These are phyloP conservation scores for Lavandula angustifolia DNA, from an alignment of 257 asterid genomes.

Conservation along the genomic window DNA sequence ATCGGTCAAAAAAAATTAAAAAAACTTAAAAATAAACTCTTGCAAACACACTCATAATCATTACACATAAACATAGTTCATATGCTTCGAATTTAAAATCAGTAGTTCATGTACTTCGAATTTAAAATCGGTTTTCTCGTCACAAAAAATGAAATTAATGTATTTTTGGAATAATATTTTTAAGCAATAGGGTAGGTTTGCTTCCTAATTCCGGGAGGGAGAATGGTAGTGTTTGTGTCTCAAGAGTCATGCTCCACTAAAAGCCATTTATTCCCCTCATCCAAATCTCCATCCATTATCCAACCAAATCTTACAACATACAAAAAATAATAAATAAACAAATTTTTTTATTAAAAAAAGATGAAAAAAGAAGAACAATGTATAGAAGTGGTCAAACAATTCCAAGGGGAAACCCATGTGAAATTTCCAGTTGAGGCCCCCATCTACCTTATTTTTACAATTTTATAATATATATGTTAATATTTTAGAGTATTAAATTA, in stretches of 20 bases:
- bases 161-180: constrained; percentile 12
- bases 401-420: constrained; percentile 55
- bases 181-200: constrained; percentile 50
- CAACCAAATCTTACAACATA: constrained; percentile 40
- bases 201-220: constrained; percentile 48
- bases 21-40: no score
- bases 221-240: constrained; percentile 54
- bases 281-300: constrained; percentile 45
- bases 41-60: no score
- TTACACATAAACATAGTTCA: no score
- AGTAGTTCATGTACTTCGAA: no score
- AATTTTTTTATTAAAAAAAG: not conserved
- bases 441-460: constrained; percentile 27
- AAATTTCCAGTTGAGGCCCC: constrained; percentile 43
- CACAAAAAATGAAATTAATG: not conserved
- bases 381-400: constrained; percentile 45
- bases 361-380: not conserved
- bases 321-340: constrained; percentile 26
- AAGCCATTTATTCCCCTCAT: constrained; percentile 56
- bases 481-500: not conserved
- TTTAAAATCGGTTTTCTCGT: no score
- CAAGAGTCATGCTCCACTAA: constrained; percentile 63
- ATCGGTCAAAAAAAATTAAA: no score
- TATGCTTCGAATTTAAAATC: no score
- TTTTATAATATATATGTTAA: not conserved